Base-by-base conservation (phyloP, 306 rosid genomes). In the Sechiopsis laciniata region DNA sequence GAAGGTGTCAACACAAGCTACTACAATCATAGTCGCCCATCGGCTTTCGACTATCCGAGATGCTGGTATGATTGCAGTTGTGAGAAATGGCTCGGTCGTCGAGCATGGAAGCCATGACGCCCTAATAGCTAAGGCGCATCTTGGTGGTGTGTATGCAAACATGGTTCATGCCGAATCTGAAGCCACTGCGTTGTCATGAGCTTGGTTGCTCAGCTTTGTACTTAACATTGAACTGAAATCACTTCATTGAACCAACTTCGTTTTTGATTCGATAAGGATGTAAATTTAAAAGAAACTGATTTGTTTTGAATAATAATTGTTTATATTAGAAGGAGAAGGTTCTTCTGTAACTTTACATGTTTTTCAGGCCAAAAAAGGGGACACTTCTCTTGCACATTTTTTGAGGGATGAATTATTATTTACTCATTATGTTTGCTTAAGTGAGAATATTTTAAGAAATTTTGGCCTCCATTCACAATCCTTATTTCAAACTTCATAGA, bases 11-110 rank as follows among this genome's bases (percentile, higher is more conserved):
- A 79, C 80, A 60, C 76, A 80, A 45, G 85, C 98, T 69, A 90
- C 97, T 12, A 87, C 95, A 7, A 67, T 90, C 72, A 86, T 94
- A 10, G 91, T 94, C 66, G 94, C 97, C 0, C 97, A 89, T 71
- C 85, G 95, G 78, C 87, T 90, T 20, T 82, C 89, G 1, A 88
- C 95, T 5, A 90, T 90, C 71, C 86, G 80, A 85, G 87, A 83
- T 57, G 96, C 96, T 58, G 83, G 84, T 14, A 84, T 64, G 82
- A 89, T 94, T 10, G 94, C 90, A 19, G 98, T 87, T 3, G 77
- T 90, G 85, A 86, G 76, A 83, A 76, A 87, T 58, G 98, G 97
- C 6, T 74, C 61, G n/a, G 84, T 94, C 60, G 75, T 88, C 14
- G 96, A 90, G 77, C 80, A 81, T 77, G 98, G 95, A 12, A 82